Evolutionary conservation across 202 grass and related monocot genomes (phyloP).

Genomic region (Setaria italica): DNA sequence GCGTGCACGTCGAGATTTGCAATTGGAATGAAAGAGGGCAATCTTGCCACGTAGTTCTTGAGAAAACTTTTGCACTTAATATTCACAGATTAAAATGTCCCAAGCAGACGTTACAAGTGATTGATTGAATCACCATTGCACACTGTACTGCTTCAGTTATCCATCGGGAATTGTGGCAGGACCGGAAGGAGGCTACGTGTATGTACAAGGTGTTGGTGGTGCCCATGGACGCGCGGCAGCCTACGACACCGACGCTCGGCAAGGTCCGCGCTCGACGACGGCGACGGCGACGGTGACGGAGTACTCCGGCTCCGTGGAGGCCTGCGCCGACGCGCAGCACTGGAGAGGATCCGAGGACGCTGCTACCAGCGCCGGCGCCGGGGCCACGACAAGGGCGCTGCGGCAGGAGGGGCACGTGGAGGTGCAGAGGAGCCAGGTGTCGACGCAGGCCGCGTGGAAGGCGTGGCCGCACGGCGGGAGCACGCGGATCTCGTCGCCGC

Average conservation of each 20-base stretch:
- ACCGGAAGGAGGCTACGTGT: background rate
- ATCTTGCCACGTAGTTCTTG: background rate
- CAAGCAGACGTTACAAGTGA: background rate
- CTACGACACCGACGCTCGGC: slow-evolving; percentile 37
- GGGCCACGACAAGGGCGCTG: slow-evolving; percentile 39
- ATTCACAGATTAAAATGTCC: background rate
- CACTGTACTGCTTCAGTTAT: slow-evolving; percentile 4
- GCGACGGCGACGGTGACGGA: background rate
- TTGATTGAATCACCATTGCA: background rate
- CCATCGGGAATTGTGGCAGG: background rate
- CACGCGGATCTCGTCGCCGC: slow-evolving; percentile 64
- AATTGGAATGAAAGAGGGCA: background rate
- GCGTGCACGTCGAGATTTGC: background rate
- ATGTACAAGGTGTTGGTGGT: background rate
- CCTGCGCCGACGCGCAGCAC: slow-evolving; percentile 33
- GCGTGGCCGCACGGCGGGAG: slow-evolving; percentile 69
- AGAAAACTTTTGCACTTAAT: background rate
- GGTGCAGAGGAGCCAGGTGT: slow-evolving; percentile 64
- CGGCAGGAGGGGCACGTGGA: slow-evolving; percentile 78
- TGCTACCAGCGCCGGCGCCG: background rate
- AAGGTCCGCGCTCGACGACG: slow-evolving; percentile 17
- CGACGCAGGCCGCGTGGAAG: slow-evolving; percentile 76
- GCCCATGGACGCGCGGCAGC: background rate
- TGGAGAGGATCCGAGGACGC: background rate
- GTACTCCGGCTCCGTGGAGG: background rate